Conservation (phyloP, 495 filamentous ascomycete species). For the Mytilinidion resinicola region DNA sequence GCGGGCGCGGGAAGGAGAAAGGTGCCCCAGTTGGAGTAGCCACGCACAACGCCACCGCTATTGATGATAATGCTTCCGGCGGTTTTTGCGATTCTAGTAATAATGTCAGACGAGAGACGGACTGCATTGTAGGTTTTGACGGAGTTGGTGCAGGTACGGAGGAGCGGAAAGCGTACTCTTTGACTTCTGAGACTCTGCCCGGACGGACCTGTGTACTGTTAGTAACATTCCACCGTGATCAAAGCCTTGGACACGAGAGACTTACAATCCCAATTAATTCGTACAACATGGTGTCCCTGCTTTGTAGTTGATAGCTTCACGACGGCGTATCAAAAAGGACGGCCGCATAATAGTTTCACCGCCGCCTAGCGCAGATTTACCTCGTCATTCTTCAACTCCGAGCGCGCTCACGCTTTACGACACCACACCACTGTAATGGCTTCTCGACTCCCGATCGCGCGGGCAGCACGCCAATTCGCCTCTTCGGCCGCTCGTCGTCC, state of each 20-base stretch:
- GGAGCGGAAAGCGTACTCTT: constrained; percentile 60
- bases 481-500: constrained; percentile 12
- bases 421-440: constrained; percentile 19
- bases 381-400: not conserved
- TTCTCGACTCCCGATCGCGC: constrained; percentile 24
- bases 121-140: not conserved
- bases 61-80: constrained; percentile 77
- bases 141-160: not conserved
- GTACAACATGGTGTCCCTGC: constrained; percentile 70
- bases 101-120: constrained; percentile 16
- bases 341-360: not conserved
- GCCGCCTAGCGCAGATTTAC: not conserved
- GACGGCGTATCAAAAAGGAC: not conserved
- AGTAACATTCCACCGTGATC: not conserved
- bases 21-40: constrained; percentile 88
- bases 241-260: constrained; percentile 7
- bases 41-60: constrained; percentile 83
- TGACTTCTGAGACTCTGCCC: constrained; percentile 80
- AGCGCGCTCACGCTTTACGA: not conserved
- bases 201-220: constrained; percentile 65
- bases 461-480: constrained; percentile 20
- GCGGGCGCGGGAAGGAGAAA: constrained; percentile 70
- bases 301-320: not conserved
- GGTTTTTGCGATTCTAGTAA: constrained; percentile 72
- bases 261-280: constrained; percentile 92